These are phyloP conservation scores for Metschnikowia chrysomelidarum DNA, from an alignment of 805 yeast species.

Conservation along the genomic window DNA sequence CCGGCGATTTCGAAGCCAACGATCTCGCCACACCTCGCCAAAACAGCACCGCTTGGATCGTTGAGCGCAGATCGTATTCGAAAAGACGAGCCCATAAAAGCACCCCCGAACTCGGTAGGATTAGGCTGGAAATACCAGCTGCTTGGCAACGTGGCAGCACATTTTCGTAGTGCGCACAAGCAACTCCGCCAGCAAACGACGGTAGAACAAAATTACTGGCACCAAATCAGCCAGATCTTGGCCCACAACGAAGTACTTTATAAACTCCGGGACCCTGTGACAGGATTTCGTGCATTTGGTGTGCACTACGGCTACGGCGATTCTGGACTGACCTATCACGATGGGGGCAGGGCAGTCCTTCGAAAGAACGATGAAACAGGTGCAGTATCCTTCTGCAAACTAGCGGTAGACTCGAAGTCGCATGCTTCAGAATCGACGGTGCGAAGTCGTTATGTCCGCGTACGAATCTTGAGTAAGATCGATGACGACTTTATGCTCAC, in stretches of 20 bases:
- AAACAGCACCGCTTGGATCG: slow-evolving; percentile 73
- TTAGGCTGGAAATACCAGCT: slow-evolving; percentile 86
- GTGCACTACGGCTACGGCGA: slow-evolving; percentile 91
- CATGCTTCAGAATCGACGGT: slow-evolving; percentile 24
- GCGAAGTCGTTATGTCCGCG: slow-evolving; percentile 54
- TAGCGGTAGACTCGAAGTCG: slow-evolving; percentile 22
- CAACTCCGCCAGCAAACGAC: slow-evolving; percentile 52
- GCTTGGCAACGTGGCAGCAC: slow-evolving; percentile 50
- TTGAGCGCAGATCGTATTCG: slow-evolving; percentile 50
- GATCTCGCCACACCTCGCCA: slow-evolving; percentile 79
- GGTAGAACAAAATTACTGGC: slow-evolving; percentile 72
- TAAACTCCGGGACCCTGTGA: slow-evolving; percentile 55
- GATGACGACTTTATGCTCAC: slow-evolving; percentile 54
- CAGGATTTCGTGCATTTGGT: slow-evolving; percentile 56
- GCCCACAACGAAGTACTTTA: slow-evolving; percentile 59
- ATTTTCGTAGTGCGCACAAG: slow-evolving; percentile 50
- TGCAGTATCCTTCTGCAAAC: slow-evolving; percentile 34
- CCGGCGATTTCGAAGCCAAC: slow-evolving; percentile 87
- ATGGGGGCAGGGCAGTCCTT: slow-evolving; percentile 73
- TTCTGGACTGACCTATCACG: slow-evolving; percentile 76
- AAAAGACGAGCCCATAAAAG: slow-evolving; percentile 16
- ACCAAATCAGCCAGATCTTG: slow-evolving; percentile 43
- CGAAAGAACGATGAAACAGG: slow-evolving; percentile 44
- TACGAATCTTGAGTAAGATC: slow-evolving; percentile 55
- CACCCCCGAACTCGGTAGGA: slow-evolving; percentile 43